Base-by-base conservation (phyloP, 164 flowering plant species). In the Macadamia integrifolia region DNA sequence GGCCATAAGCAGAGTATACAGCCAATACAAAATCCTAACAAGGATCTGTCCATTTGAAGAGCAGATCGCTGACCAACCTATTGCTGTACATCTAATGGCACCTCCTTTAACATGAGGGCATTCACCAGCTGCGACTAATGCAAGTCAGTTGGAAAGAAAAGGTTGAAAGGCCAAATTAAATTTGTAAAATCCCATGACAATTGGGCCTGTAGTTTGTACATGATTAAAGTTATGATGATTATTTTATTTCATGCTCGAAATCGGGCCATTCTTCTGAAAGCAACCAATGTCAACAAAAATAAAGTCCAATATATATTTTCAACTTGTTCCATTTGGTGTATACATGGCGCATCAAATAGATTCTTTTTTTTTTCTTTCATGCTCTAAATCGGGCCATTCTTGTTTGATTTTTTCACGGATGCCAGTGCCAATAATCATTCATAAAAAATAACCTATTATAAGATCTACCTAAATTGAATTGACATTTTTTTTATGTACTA, bases 211-310 rank as follows among this genome's bases (percentile, higher is more conserved):
- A 65, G 75, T 50, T 46, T 67, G 76, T 78, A 75, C 66, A 75
- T 77, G 71, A 55, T 64, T 67, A 70, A 46, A 59, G 57, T 55
- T 42, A 46, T 73, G 7, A 69, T 72, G 18, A 64, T 72, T 75
- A 71, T 72, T 77, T 63, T 61, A 52, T 53, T 72, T 63, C 52
- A 65, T 65, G 73, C 79, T 75, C 77, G 15, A 67, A 69, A 76
- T 31, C 23, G 77, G 74, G 84, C 76, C 72, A 80, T 80, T 71
- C 62, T 71, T 69, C 72, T 13, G 40, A 64, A 42, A 59, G 63
- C 58, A 70, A 35, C 49, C 43, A 58, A 64, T 65, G 13, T 64
- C 58, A 70, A 6, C 17, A 17, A 53, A 53, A 17, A 53, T 14
- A 53, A 53, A 53, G 50, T 46, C 13, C 7, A 46, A 46, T 9